phyloP scores from a whole-genome alignment of 495 filamentous ascomycete species.

The Aspergillus saccharolyticus region DNA sequence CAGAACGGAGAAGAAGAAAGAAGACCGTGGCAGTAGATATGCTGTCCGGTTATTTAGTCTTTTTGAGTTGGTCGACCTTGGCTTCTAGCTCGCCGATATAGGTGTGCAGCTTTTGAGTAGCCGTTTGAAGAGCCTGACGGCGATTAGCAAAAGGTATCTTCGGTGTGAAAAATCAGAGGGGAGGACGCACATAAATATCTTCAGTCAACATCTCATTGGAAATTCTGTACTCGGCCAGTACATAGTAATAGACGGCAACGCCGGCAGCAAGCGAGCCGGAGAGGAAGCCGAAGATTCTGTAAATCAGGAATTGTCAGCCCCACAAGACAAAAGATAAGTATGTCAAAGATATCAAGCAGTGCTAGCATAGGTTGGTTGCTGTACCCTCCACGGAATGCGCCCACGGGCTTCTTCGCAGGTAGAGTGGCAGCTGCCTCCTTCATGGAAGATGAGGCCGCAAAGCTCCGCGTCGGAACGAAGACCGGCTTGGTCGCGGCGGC shows the following conservation, averaged over 20 bases:
- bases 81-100: slow-evolving; percentile 80
- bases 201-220: slow-evolving; percentile 92
- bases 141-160: slow-evolving; percentile 1
- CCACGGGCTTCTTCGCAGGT: slow-evolving; percentile 74
- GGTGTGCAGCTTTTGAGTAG: slow-evolving; percentile 76
- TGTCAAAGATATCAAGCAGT: not conserved
- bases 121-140: slow-evolving; percentile 73
- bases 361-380: not conserved
- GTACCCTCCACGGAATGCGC: slow-evolving; percentile 89
- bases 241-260: slow-evolving; percentile 80
- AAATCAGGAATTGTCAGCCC: slow-evolving; percentile 5
- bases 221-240: slow-evolving; percentile 86
- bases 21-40: not conserved
- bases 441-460: slow-evolving; percentile 34
- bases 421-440: slow-evolving; percentile 40
- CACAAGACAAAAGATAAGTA: not conserved
- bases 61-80: slow-evolving; percentile 68
- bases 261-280: slow-evolving; percentile 77
- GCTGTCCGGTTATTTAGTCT: slow-evolving; percentile 21
- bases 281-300: slow-evolving; percentile 88
- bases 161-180: slow-evolving; percentile 4
- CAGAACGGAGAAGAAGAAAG: not conserved
- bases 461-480: slow-evolving; percentile 20
- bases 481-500: slow-evolving; percentile 24
- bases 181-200: slow-evolving; percentile 84